These are phyloP conservation scores for Curvularia spicifera DNA, from an alignment of 2,329 filamentous ascomycete species.

Conservation along the genomic window DNA sequence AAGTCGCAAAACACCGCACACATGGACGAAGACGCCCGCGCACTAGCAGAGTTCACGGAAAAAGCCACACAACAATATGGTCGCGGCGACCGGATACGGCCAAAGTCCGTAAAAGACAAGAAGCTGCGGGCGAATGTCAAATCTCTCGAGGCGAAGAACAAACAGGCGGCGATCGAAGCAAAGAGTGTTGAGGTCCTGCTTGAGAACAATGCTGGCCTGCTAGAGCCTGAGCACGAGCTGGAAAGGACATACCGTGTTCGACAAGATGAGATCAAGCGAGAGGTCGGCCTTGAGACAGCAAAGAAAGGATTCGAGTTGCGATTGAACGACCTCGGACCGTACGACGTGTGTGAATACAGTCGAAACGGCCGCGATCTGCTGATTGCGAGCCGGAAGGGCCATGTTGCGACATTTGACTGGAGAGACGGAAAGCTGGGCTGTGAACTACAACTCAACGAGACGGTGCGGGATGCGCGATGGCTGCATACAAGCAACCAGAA, in stretches of 20 bases:
- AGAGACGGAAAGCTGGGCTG: slow-evolving; percentile 87
- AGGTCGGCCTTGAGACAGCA: slow-evolving; percentile 80
- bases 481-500: slow-evolving; percentile 82
- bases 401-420: slow-evolving; percentile 98
- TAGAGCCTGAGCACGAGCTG: slow-evolving; percentile 86
- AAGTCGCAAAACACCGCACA: slow-evolving; percentile 33
- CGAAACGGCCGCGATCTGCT: slow-evolving; percentile 86
- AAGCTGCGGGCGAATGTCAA: slow-evolving; percentile 84
- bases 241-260: slow-evolving; percentile 92
- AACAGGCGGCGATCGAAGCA: slow-evolving; percentile 79
- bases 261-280: slow-evolving; percentile 80
- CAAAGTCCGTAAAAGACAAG: slow-evolving; percentile 80
- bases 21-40: slow-evolving; percentile 39
- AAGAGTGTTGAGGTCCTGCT: slow-evolving; percentile 96
- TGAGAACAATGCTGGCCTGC: slow-evolving; percentile 82
- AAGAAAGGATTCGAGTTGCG: slow-evolving; percentile 93
- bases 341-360: slow-evolving; percentile 86
- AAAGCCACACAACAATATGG: slow-evolving; percentile 79
- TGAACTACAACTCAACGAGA: slow-evolving; percentile 90
- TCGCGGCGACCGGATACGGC: slow-evolving; percentile 76
- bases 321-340: slow-evolving; percentile 78
- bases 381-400: slow-evolving; percentile 87
- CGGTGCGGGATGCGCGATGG: slow-evolving; percentile 86
- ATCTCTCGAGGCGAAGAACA: slow-evolving; percentile 80
- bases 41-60: slow-evolving; percentile 42